Base-by-base conservation (phyloP, 225 moss, liverwort and hornwort genomes). In the Sphagnum contortum region DNA sequence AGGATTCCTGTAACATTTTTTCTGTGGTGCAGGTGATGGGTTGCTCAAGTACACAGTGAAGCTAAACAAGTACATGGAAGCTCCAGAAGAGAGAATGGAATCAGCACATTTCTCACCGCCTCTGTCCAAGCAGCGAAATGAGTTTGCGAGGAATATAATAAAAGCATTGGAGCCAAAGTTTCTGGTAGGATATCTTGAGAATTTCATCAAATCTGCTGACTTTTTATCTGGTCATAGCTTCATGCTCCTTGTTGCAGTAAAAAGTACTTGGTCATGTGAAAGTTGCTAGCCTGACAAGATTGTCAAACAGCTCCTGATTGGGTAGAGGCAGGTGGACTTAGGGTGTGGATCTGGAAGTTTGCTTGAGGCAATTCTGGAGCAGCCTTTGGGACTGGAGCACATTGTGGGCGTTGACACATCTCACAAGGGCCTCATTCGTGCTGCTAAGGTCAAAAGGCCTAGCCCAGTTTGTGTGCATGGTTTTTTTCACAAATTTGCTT, bases 311-410 rank as follows among this genome's bases (percentile, higher is more conserved):
- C 45, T 60, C n/a, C 12, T 60, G 59, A 7, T 6, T 60, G 12
- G 12, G 14, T 13, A 60, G 72, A 12, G 72, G 50, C 87, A 98
- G 98, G 89, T 98, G 61, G 98, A 98, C 81, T 67, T 98, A 60
- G 98, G 98, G 54, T 98, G 98, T 74, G 98, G 98, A 48, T 98
- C 98, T 65, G 98, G 93, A 75, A 93, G 93, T 79, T 74, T 98
- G 54, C 66, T 98, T 75, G 98, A 98, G 68, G 85, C 74, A 0
- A 76, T 98, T 55, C 70, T 98, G 45, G 89, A 77, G 53, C 85
- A 93, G 65, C 66, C 77, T 14, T 89, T 79, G 46, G 83, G 81
- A 44, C 76, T 98, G 68, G 77, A 78, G 72, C 77, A 91, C 66
- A 80, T 98, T 68, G 74, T 85, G 54, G 98, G 98, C 60, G 86